Evolutionary conservation across 208 protist genomes (phyloP), one percentile per base, ranked within the genome.

Genomic region (Leishmania tropica): DNA sequence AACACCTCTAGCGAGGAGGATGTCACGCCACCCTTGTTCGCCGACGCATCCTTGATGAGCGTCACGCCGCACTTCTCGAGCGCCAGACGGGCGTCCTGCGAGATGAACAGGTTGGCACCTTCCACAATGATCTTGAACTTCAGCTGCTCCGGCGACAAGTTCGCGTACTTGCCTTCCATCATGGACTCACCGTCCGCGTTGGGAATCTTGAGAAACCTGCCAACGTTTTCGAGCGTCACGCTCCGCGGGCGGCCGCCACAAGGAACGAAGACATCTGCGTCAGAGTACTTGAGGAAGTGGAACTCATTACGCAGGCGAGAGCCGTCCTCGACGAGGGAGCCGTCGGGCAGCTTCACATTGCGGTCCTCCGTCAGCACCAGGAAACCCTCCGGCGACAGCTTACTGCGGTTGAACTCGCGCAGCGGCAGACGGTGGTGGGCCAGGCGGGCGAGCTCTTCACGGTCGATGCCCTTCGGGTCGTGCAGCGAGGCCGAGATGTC

Each of bases 41-140:
- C 90, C 35, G 94, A 96, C 17, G 98, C 95, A 79, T 99, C 97
- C 85, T 98, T 97, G 81, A 98, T 95, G 19, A 97, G 83, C 24
- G 87, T 83, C 24, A 98, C 91, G 56, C 96, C 96, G 64, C 87
- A 91, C 64, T 94, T 90, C 91, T 98, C 96, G 6, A 98, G 80
- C 31, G 96, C 94, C n/a, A 97, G 83, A 58, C 98, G 92, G 48
- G 97, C 97, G 76, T 98, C 97, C 83, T 99, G 96, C 19, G 98
- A 99, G 79, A 99, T 95, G 90, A 99, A 99, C 37, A 99, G 87
- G 89, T 99, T 99, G n/a, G 98, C 98, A 56, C 98, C 98, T 84
- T 99, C 98, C 31, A 99, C 94, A 87, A 99, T 99, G 82, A 97
- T 95, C 89, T 97, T 97, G 89, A 96, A 99, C 86, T 95, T 92